A percentile compares a stretch with the other conserved stretches of the same genome.
Evolutionary conservation across 2,329 filamentous ascomycete genomes (phyloP).

Genomic region (Apiospora marii): DNA sequence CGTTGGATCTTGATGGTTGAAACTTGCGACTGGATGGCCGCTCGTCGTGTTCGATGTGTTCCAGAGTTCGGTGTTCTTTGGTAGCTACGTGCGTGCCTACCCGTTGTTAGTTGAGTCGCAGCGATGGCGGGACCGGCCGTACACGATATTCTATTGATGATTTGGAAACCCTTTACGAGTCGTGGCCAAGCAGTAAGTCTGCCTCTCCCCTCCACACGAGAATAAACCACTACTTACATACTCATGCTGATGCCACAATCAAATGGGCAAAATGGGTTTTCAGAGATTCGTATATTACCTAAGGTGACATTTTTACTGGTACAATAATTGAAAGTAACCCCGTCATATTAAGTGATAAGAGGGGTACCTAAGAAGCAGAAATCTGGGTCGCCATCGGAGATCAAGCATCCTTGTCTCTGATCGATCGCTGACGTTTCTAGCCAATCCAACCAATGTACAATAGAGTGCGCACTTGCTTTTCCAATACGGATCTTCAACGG

Average conservation of each 20-base stretch:
- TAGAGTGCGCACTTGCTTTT: neutral
- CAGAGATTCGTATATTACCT: no score
- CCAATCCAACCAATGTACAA: neutral
- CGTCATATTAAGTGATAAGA: neutral
- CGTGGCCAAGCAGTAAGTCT: neutral
- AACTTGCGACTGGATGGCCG: no score
- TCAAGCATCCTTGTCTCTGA: constrained; percentile 20
- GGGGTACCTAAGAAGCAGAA: neutral
- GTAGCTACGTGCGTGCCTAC: neutral
- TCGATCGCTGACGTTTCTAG: neutral
- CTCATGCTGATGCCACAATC: no score
- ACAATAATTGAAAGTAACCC: neutral
- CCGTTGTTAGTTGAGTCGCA: neutral
- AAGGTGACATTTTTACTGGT: neutral
- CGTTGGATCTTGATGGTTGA: neutral
- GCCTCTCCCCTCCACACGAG: neutral
- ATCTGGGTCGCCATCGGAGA: constrained; percentile 1
- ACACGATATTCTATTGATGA: neutral
- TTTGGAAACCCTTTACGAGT: neutral
- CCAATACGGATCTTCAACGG: constrained; percentile 17
- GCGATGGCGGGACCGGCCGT: neutral
- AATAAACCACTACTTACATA: neutral
- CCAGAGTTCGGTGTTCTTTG: neutral
- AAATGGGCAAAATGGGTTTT: no score
- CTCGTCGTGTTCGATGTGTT: neutral